Evolutionary conservation across 1,284 basidiomycete species (phyloP), one percentile per base, ranked within the genome.

Genomic region (Boletus calvinii): DNA sequence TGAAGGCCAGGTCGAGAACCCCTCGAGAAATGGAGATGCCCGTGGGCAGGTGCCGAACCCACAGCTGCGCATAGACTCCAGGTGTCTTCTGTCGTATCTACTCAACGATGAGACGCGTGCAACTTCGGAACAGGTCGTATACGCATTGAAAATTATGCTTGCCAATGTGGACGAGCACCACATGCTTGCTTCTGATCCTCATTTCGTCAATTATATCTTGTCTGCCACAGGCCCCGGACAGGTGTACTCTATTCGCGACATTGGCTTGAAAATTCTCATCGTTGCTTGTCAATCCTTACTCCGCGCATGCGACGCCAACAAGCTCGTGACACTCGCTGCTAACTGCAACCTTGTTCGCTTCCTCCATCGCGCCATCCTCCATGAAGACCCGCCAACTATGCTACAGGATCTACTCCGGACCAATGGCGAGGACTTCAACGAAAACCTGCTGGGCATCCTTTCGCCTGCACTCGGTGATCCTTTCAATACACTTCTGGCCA

Each of bases 151-250:
- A 41, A 39, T 53, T 18, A 32, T 53, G 17, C 36, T 46, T 4
- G 26, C 31, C 17, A 53, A 53, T 20, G 37, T 24, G n/a, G 35
- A 53, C 13, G 37, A 53, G 36, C 31, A 45, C 18, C 18, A 50
- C 13, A 17, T 37, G 3, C 35, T 53, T 45, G 12, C 31, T 9
- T 36, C 26, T 22, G n/a, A 53, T 20, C 50, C 31, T 6, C 42
- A 53, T 12, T 53, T 53, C n/a, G 37, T 53, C 52, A 34, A 34
- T n/a, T 53, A 53, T 22, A 53, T 53, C 18, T n/a, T 53, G n/a
- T 40, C 17, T 35, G 37, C 42, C 24, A 53, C 42, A 3, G 42
- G 31, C 13, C 50, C 42, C 15, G 42, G 40, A 6, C 50, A 53
- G 41, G 40, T 44, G 24, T 43, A 43, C 32, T 53, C 50, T 13